Percentiles rank a stretch among this genome's conserved stretches.
These are phyloP conservation scores for Candida insectalens DNA, from an alignment of 805 yeast genomes.

Conservation along the genomic window DNA sequence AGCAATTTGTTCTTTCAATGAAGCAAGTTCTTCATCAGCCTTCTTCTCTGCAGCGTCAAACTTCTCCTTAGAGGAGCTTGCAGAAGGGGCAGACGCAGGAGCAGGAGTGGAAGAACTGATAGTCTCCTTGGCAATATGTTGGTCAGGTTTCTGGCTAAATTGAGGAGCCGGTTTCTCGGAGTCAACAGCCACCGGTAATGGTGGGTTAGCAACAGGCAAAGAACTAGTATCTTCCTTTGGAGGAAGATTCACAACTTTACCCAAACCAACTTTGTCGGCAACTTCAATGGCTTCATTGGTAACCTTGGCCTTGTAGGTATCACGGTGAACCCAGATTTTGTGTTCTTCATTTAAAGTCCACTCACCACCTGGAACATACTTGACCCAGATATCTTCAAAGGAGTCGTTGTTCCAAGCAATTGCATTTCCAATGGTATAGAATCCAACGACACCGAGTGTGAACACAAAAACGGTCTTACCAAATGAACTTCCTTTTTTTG, in stretches of 20 bases:
- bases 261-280: conserved; percentile 26
- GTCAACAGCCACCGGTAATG: conserved; percentile 7
- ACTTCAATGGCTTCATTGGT: conserved; percentile 4
- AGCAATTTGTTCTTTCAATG: not conserved
- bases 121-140: not conserved
- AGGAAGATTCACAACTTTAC: conserved; percentile 29
- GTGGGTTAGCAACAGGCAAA: conserved; percentile 8
- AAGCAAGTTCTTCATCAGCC: conserved; percentile 1
- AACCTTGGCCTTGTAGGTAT: conserved; percentile 8
- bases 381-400: conserved; percentile 52
- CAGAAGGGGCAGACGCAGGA: not conserved
- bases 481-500: too few relatives aligned
- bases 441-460: conserved; percentile 8
- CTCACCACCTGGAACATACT: conserved; percentile 58
- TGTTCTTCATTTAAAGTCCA: conserved; percentile 41
- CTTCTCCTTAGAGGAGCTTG: not conserved
- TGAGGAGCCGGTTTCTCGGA: not conserved
- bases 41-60: not conserved
- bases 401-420: conserved; percentile 46
- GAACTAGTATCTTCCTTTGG: conserved; percentile 28
- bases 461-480: not conserved
- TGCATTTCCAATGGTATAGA: conserved; percentile 55
- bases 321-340: conserved; percentile 18
- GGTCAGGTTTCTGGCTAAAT: not conserved
- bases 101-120: not conserved